Percentiles rank a stretch among this genome's conserved stretches.
These are phyloP conservation scores for Phallus indusiatus DNA, from an alignment of 768 basidiomycete species.

Conservation along the genomic window DNA sequence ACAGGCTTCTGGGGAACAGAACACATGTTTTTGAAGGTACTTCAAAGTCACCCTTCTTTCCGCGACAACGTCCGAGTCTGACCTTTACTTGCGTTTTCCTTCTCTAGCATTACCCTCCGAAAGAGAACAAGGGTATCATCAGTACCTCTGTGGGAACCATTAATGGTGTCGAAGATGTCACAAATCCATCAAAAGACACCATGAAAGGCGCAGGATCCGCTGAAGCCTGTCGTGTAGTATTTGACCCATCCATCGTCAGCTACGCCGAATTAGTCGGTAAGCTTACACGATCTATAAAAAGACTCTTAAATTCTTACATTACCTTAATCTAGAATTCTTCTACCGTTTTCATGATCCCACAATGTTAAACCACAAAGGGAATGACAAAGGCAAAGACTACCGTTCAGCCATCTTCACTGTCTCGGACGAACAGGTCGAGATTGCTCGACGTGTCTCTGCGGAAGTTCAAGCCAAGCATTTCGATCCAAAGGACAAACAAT, in stretches of 20 bases:
- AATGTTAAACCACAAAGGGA: conserved; percentile 69
- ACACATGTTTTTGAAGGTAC: conserved; percentile 63
- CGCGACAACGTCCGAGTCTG: not conserved
- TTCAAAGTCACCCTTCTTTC: too few relatives aligned
- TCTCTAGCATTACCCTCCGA: conserved; percentile 48
- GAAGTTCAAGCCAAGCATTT: conserved; percentile 83
- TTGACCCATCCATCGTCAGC: conserved; percentile 64
- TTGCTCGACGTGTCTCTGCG: conserved; percentile 67
- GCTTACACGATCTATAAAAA: conserved; percentile 21
- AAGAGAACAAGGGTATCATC: conserved; percentile 63
- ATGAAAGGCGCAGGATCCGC: conserved; percentile 77
- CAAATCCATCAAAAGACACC: conserved; percentile 55
- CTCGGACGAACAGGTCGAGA: conserved; percentile 57
- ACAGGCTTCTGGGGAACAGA: conserved; percentile 74
- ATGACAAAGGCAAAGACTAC: conserved; percentile 79
- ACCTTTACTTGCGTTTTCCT: not conserved
- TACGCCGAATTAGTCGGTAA: conserved; percentile 83
- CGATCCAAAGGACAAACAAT: conserved; percentile 61
- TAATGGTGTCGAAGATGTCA: conserved; percentile 47
- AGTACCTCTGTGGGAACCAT: conserved; percentile 74
- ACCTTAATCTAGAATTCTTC: conserved; percentile 62
- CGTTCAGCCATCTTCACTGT: conserved; percentile 87
- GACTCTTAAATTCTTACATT: not conserved
- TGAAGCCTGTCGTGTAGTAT: conserved; percentile 79
- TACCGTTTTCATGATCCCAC: conserved; percentile 94